These are phyloP conservation scores for Fusarium fracticaudum DNA, from an alignment of 2,329 filamentous ascomycete genomes.

Conservation along the genomic window DNA sequence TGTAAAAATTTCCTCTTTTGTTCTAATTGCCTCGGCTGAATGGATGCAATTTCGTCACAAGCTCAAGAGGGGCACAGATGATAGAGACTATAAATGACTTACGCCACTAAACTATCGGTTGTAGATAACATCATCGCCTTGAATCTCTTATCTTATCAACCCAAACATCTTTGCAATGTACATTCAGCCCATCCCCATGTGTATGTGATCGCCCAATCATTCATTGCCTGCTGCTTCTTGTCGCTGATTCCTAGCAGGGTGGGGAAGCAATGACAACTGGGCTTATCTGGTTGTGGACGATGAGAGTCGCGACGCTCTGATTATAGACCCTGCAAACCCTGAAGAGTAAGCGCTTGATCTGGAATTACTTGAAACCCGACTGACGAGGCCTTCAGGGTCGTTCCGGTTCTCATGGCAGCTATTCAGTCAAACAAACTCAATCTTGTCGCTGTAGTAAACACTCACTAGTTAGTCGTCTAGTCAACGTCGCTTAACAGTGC, in stretches of 20 bases:
- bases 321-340: not conserved
- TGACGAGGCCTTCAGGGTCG: not conserved
- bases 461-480: not conserved
- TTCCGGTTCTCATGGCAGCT: not conserved
- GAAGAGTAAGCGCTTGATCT: not conserved
- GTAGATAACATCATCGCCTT: not conserved
- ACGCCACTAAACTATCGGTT: not conserved
- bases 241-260: not conserved
- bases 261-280: not conserved
- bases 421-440: not conserved
- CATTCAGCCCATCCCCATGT: not conserved
- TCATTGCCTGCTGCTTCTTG: not conserved
- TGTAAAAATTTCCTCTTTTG: not conserved
- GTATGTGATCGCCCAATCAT: not conserved
- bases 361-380: rapidly evolving
- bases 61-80: too few species aligned
- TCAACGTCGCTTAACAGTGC: rapidly evolving
- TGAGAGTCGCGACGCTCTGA: not conserved
- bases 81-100: not conserved
- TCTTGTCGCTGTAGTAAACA: not conserved
- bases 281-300: not conserved
- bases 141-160: not conserved
- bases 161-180: not conserved
- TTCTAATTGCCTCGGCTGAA: not conserved
- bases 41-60: not conserved